phyloP scores from a whole-genome alignment of 768 basidiomycete species.

The Lanmaoa rubissima region DNA sequence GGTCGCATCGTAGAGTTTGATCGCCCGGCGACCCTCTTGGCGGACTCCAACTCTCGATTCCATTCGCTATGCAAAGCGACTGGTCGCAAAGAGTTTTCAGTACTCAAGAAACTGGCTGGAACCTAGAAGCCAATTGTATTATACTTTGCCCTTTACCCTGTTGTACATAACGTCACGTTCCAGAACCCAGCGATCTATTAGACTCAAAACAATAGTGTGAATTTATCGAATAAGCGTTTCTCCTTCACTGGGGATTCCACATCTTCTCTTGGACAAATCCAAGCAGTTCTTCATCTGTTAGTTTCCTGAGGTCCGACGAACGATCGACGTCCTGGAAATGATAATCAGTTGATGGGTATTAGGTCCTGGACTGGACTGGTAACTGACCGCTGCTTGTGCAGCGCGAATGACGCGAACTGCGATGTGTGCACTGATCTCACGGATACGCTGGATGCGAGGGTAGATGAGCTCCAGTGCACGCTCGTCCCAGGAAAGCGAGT shows the following conservation, averaged over 20 bases:
- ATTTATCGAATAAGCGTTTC: not conserved
- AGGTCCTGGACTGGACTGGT: slow-evolving; percentile 14
- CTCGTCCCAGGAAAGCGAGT: slow-evolving; percentile 73
- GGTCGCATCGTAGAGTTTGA: slow-evolving; percentile 80
- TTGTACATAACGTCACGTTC: slow-evolving; percentile 9
- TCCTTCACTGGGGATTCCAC: slow-evolving; percentile 58
- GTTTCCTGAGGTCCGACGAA: slow-evolving; percentile 48
- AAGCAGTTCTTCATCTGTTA: slow-evolving; percentile 56
- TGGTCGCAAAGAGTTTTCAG: slow-evolving; percentile 66
- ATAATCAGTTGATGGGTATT: slow-evolving; percentile 11
- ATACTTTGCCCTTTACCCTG: not conserved
- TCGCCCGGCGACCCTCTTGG: slow-evolving; percentile 55
- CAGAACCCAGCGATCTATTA: not conserved
- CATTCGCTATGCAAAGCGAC: slow-evolving; percentile 70
- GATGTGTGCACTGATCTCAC: slow-evolving; percentile 80
- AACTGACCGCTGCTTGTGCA: slow-evolving; percentile 71
- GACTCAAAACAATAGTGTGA: not conserved
- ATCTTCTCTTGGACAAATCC: slow-evolving; percentile 60
- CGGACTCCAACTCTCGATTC: slow-evolving; percentile 58
- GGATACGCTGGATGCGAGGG: slow-evolving; percentile 78
- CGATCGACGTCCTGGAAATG: slow-evolving; percentile 51
- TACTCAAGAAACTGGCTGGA: slow-evolving; percentile 66
- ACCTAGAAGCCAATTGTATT: slow-evolving; percentile 1
- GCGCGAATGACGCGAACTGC: slow-evolving; percentile 73
- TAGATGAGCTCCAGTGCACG: slow-evolving; percentile 66